Conservation (phyloP, 371 early-diverging fungal genomes). For the Apophysomyces variabilis region DNA sequence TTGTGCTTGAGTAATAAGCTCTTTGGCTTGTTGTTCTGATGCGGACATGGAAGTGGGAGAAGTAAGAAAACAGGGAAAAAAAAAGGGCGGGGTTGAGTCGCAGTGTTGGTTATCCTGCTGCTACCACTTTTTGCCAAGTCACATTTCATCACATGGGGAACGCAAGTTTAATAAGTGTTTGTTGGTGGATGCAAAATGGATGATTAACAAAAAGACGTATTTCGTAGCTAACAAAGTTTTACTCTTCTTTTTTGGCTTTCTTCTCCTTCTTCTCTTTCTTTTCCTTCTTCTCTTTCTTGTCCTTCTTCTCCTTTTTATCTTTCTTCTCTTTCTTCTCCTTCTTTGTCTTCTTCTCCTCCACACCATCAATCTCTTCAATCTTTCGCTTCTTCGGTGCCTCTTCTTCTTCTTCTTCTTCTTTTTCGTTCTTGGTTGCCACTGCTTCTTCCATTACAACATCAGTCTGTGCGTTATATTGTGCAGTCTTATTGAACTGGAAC, state of each 20-base stretch:
- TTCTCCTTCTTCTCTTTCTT: conserved; percentile 53
- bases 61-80: background rate
- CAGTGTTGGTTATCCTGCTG: background rate
- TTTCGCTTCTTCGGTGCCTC: conserved; percentile 44
- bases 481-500: conserved; percentile 57
- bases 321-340: conserved; percentile 53
- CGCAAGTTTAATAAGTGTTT: background rate
- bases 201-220: background rate
- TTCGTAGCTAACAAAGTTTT: background rate
- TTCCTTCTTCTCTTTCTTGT: conserved; percentile 52
- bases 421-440: conserved; percentile 30
- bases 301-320: conserved; percentile 49
- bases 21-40: conserved; percentile 76
- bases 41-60: conserved; percentile 25
- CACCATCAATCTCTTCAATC: conserved; percentile 50
- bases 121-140: background rate
- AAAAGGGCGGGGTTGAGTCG: background rate
- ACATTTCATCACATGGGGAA: conserved; percentile 8
- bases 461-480: conserved; percentile 42
- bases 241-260: conserved; percentile 28
- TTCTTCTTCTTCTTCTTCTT: conserved; percentile 32
- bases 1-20: conserved; percentile 74
- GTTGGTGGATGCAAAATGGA: background rate
- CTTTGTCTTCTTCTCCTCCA: conserved; percentile 40
- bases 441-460: conserved; percentile 46